Percentiles rank a stretch among this genome's conserved stretches.
phyloP scores from a whole-genome alignment of 192 early-diverging fungal species.

The Coemansia erecta region DNA sequence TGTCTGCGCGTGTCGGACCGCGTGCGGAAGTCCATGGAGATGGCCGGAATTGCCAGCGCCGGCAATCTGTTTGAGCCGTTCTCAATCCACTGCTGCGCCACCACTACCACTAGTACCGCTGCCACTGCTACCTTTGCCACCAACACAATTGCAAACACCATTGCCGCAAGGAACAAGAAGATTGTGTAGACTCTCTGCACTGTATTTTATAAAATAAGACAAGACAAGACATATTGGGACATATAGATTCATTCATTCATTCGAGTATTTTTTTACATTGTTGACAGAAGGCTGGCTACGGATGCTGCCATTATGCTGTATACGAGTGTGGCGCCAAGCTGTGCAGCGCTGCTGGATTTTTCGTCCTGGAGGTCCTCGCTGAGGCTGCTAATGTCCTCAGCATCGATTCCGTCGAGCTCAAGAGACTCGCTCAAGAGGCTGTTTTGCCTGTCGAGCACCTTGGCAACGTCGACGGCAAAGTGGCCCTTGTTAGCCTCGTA shows the following conservation, averaged over 20 bases:
- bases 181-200: neutral
- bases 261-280: slow-evolving; percentile 6
- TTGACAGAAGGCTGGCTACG: neutral
- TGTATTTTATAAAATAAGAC: slow-evolving; percentile 8
- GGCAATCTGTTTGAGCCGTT: slow-evolving; percentile 39
- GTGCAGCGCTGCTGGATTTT: neutral
- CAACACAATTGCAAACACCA: too few species aligned
- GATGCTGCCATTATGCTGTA: slow-evolving; percentile 1
- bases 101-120: too few species aligned
- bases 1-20: slow-evolving; percentile 43
- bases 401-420: slow-evolving; percentile 13
- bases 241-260: too few species aligned
- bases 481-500: slow-evolving; percentile 22
- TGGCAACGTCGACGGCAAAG: neutral
- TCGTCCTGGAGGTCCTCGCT: neutral
- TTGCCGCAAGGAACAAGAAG: neutral
- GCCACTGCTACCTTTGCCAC: neutral
- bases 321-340: neutral
- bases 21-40: slow-evolving; percentile 13
- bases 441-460: neutral
- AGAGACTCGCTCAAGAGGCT: neutral
- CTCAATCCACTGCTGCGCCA: slow-evolving; percentile 17
- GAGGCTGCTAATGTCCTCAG: neutral
- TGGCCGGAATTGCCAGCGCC: slow-evolving; percentile 8
- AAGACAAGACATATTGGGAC: too few species aligned